Base-by-base conservation (phyloP, 2,329 filamentous ascomycete genomes). In the Thelonectria rubi region DNA sequence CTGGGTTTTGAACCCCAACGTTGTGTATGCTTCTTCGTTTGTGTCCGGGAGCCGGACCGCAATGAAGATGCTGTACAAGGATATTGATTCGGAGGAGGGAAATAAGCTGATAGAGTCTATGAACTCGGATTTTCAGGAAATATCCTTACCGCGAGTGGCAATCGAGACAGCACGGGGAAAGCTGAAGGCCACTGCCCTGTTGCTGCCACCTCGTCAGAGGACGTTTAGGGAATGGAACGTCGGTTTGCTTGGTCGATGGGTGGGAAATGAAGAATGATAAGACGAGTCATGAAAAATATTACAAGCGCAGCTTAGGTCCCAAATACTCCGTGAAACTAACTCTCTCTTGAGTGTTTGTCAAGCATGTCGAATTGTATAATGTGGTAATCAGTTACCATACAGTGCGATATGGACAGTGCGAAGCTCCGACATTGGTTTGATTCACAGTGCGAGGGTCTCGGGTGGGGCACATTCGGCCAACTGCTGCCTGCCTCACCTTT, bases 211-310 rank as follows among this genome's bases (percentile, higher is more conserved):
- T 0, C 78, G 78, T 9, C 86, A 89, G 61, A 80, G 86, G 58
- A 77, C 69, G 26, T 90, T 91, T 66, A 81, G 85, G 71, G 84
- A 83, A n/a, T 93, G 89, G 89, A 82, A 82, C 24, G 87, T 92
- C 5, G 88, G 88, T 2, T 72, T 92, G 17, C 71, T 92, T 61
- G 81, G 84, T 45, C 71, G 76, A 51, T 79, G 77, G 77, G 66
- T 30, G 26, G 26, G 5, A 30, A 30, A 30, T 30, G 26, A 30
- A 30, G 26, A 30, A 30, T 30, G 26, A 30, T 30, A 9, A 30
- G 7, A 30, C 2, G 4, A 30, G 10, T 9, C 26, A 30, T 30
- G n/a, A 30, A 8, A 30, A 30, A 30, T 24, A 24, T 7, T 30
- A 30, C 7, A 30, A 30, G 26, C 10, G 2, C 26, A 30, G 8